phyloP scores from a whole-genome alignment of 1,139 yeast genomes.

The Wickerhamomyces sp. region DNA sequence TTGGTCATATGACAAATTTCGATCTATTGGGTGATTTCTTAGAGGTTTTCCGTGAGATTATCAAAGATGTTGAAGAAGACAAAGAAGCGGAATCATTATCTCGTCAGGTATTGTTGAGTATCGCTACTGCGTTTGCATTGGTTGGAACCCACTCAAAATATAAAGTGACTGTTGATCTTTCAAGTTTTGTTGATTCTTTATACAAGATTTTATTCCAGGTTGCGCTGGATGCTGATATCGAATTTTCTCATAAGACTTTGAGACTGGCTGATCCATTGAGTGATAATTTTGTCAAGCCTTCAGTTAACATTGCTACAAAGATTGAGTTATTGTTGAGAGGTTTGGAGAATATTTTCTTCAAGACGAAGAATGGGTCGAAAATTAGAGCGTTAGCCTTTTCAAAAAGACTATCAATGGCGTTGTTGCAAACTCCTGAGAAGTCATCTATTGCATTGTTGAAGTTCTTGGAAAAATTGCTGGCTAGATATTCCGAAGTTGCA shows the following conservation, averaged over 20 bases:
- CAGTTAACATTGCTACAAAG: slow-evolving; percentile 84
- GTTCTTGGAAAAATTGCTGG: slow-evolving; percentile 70
- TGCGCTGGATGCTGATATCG: slow-evolving; percentile 77
- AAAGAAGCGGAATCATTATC: slow-evolving; percentile 28
- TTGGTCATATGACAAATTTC: slow-evolving; percentile 88
- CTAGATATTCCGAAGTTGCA: slow-evolving; percentile 61
- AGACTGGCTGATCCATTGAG: slow-evolving; percentile 74
- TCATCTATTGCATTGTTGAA: slow-evolving; percentile 73
- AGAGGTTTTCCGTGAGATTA: slow-evolving; percentile 79
- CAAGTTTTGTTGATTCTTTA: slow-evolving; percentile 68
- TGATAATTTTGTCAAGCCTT: slow-evolving; percentile 44
- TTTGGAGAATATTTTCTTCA: slow-evolving; percentile 76
- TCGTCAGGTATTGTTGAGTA: slow-evolving; percentile 76
- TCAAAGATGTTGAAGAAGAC: slow-evolving; percentile 46
- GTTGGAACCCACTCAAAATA: slow-evolving; percentile 67
- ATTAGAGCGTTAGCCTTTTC: slow-evolving; percentile 78
- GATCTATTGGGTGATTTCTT: slow-evolving; percentile 90
- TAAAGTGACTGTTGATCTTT: slow-evolving; percentile 61
- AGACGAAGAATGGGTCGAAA: slow-evolving; percentile 66
- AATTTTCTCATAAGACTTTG: slow-evolving; percentile 74
- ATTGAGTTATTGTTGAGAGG: slow-evolving; percentile 77
- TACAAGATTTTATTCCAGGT: slow-evolving; percentile 63
- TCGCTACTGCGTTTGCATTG: slow-evolving; percentile 86
- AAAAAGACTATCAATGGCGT: slow-evolving; percentile 64
- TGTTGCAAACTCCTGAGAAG: slow-evolving; percentile 82